Evolutionary conservation across 2,329 filamentous ascomycete genomes (phyloP), one percentile per base, ranked within the genome.

Genomic region (Exophiala aquamarina): DNA sequence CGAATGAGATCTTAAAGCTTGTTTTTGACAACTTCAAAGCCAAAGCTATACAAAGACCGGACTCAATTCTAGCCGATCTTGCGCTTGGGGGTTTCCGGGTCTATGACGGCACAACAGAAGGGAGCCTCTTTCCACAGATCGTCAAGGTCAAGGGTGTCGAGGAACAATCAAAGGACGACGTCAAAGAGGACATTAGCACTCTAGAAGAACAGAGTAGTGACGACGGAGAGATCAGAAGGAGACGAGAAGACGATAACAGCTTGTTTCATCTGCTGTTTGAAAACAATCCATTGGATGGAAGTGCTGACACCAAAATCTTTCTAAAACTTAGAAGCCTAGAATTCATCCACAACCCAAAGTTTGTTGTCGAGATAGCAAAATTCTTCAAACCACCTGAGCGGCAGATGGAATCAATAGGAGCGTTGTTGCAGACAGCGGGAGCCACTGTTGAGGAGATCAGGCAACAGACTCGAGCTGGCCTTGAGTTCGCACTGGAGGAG

Each of bases 331-430:
- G 94, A 67, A 93, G 91, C 35, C 84, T 98, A 57, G 94, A 98
- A 66, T 87, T 99, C 44, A 89, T 98, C 18, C 98, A 95, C 79
- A 99, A 98, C 60, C 93, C 94, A 1, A 88, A 85, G 55, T 94
- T 97, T 58, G 78, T 97, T 0, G 83, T 95, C 4, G 91, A 93
- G 39, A 83, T 97, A 31, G 89, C 86, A 43, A 89, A 90, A 59
- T 99, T 98, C 72, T 98, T 99, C 74, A 86, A 92, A 54, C 93
- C 93, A 1, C 94, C 93, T 0, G 91, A 96, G 66, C 81, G 91
- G 41, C 94, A 98, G 64, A 96, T 98, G 91, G 93, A 98, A 64
- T 98, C 93, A 8, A 96, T 99, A 59, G 87, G 84, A 10, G 94
- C 93, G 2, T 77, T 99, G 46, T 89, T 99, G 83, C 94, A 98